phyloP scores from a whole-genome alignment of 2,329 filamentous ascomycete species.

The Trichoderma atroviride region DNA sequence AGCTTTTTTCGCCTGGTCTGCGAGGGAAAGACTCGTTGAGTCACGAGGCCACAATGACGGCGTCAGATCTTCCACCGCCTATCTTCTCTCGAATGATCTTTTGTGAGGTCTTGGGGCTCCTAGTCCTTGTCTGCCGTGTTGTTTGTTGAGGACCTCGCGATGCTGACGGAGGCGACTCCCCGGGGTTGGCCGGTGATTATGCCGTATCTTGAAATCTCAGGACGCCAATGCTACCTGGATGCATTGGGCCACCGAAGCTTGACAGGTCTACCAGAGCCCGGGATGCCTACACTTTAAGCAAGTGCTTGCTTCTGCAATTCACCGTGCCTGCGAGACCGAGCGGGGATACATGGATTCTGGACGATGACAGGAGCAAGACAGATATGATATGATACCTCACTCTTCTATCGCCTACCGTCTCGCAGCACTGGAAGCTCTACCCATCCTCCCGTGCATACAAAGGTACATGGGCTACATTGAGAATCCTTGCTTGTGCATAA shows the following conservation, averaged over 20 bases:
- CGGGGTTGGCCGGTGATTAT: slow-evolving; percentile 9
- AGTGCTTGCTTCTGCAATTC: slow-evolving; percentile 3
- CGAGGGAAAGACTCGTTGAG: slow-evolving; percentile 22
- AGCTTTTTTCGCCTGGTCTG: slow-evolving; percentile 19
- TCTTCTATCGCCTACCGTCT: slow-evolving; percentile 15
- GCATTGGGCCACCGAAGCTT: slow-evolving; percentile 17
- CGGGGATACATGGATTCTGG: slow-evolving; percentile 17
- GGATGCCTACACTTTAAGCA: slow-evolving; percentile 17
- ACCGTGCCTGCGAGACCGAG: slow-evolving; percentile 6
- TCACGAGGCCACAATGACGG: slow-evolving; percentile 28
- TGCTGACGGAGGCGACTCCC: slow-evolving; percentile 16
- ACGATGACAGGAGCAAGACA: slow-evolving; percentile 5
- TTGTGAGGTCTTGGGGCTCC: slow-evolving; percentile 6
- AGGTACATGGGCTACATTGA: slow-evolving; percentile 1
- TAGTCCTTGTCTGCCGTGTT: slow-evolving; percentile 1
- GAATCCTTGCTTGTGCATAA: slow-evolving; percentile 22
- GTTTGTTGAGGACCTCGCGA: slow-evolving; percentile 8
- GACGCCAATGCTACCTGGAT: slow-evolving; percentile 9
- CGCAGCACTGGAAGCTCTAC: slow-evolving; percentile 20
- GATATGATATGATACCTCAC: slow-evolving; percentile 1
- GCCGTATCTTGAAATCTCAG: slow-evolving; percentile 1
- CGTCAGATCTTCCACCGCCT: slow-evolving; percentile 27
- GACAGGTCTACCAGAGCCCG: neutral
- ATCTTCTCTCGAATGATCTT: slow-evolving; percentile 3
- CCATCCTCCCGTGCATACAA: slow-evolving; percentile 11